phyloP scores from a whole-genome alignment of 495 filamentous ascomycete genomes.

The Bombardia bombarda region DNA sequence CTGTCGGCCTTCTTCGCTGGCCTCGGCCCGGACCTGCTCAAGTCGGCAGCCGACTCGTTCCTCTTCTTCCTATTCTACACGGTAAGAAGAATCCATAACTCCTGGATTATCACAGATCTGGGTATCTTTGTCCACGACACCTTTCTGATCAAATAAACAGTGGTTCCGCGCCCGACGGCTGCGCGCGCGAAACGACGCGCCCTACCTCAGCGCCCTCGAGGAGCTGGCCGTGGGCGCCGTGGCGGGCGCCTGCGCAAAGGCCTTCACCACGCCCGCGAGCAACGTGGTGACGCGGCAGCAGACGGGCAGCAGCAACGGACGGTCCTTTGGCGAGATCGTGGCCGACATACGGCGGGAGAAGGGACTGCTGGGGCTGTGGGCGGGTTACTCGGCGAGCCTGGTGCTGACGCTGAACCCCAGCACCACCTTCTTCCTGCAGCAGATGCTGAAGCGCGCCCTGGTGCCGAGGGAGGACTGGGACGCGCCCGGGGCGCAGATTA shows the following conservation, averaged over 20 bases:
- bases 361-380: slow-evolving; percentile 77
- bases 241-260: slow-evolving; percentile 68
- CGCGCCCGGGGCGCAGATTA: slow-evolving; percentile 37
- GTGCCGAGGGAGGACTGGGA: slow-evolving; percentile 43
- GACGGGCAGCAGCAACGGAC: slow-evolving; percentile 47
- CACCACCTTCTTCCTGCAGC: slow-evolving; percentile 79
- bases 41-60: slow-evolving; percentile 68
- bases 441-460: slow-evolving; percentile 52
- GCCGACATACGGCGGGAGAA: slow-evolving; percentile 58
- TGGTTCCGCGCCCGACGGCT: slow-evolving; percentile 49
- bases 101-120: too few species aligned
- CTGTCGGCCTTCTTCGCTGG: slow-evolving; percentile 68
- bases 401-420: slow-evolving; percentile 81
- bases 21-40: slow-evolving; percentile 60
- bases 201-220: slow-evolving; percentile 55
- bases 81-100: too few species aligned
- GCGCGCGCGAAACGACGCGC: slow-evolving; percentile 26
- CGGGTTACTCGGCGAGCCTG: slow-evolving; percentile 75
- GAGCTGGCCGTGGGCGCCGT: slow-evolving; percentile 71
- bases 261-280: slow-evolving; percentile 73
- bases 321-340: slow-evolving; percentile 50
- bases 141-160: slow-evolving; percentile 1
- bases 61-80: slow-evolving; percentile 82
- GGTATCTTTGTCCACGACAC: too few species aligned
- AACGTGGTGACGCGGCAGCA: slow-evolving; percentile 82